These are phyloP conservation scores for Fraxinus americana DNA, from an alignment of 257 asterid species.

Conservation along the genomic window DNA sequence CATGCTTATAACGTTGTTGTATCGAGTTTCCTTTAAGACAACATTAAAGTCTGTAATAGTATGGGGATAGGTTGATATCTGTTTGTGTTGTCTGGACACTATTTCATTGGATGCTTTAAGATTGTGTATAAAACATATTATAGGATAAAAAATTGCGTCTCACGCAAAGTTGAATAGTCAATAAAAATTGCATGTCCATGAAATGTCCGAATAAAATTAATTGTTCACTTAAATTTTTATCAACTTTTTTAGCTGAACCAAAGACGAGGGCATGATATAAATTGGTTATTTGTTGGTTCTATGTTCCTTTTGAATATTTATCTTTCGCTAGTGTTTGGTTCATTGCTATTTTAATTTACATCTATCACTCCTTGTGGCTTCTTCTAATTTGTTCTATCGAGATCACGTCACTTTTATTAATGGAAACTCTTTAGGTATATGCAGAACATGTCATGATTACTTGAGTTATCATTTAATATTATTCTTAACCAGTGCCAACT, in stretches of 20 bases:
- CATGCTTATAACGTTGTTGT: constrained; percentile 14
- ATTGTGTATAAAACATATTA: constrained; percentile 23
- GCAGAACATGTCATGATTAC: too few species aligned
- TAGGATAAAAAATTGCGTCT: not conserved
- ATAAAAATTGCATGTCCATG: too few species aligned
- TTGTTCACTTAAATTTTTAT: too few species aligned
- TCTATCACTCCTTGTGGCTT: too few species aligned
- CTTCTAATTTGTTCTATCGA: not conserved
- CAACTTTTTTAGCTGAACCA: too few species aligned
- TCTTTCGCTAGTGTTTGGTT: not conserved
- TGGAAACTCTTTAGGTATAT: too few species aligned
- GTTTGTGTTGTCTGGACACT: constrained; percentile 3
- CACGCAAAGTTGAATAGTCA: too few species aligned
- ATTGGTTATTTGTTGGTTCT: not conserved
- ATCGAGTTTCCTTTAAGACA: constrained; percentile 4
- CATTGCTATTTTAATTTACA: too few species aligned
- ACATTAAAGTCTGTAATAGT: constrained; percentile 16
- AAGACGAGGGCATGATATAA: constrained; percentile 1
- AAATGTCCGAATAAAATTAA: constrained; percentile 1
- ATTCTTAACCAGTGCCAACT: too few species aligned
- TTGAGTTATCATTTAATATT: too few species aligned
- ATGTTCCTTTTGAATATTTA: not conserved
- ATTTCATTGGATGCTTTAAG: constrained; percentile 12
- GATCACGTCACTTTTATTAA: too few species aligned
- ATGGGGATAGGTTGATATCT: constrained; percentile 14